These are phyloP conservation scores for Chlamydomonas sp. DNA, from an alignment of 139 green algal species.

Conservation along the genomic window DNA sequence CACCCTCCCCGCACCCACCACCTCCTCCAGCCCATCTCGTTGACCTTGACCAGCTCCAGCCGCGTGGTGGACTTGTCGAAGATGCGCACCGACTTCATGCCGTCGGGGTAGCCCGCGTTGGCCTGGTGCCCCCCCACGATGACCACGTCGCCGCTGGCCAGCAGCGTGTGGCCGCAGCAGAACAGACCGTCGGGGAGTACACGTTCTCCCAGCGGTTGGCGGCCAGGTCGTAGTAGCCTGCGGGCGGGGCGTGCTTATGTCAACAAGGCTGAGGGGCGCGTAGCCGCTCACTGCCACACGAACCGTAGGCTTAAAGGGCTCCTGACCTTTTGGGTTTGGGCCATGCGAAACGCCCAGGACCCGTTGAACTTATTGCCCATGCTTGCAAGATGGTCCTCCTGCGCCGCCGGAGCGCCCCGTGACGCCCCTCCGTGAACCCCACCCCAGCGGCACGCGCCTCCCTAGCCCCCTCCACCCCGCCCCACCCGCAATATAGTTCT, in stretches of 20 bases:
- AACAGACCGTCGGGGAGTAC: constrained; percentile 41
- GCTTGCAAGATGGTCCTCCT: no score
- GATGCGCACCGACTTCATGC: constrained; percentile 13
- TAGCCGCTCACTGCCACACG: no score
- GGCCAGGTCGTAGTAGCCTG: constrained; percentile 29
- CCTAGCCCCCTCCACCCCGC: no score
- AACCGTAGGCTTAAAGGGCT: no score
- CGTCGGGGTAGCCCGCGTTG: constrained; percentile 28
- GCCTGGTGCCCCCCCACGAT: constrained; percentile 47
- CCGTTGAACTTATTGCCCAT: no score
- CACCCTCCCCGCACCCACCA: background rate
- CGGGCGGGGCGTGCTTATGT: background rate
- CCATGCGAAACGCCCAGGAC: no score
- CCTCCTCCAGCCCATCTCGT: constrained; percentile 22
- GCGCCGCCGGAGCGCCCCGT: no score
- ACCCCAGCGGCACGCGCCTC: no score
- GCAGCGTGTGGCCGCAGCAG: constrained; percentile 43
- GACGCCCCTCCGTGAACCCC: no score
- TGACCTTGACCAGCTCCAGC: constrained; percentile 3
- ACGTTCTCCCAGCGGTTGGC: constrained; percentile 17
- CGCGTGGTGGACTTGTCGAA: constrained; percentile 3
- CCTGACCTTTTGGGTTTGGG: no score
- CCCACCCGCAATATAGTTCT: background rate
- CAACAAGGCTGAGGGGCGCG: no score
- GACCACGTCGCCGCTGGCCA: constrained; percentile 19